Base-by-base conservation (phyloP, 805 yeast species). In the Torulaspora quercuum region DNA sequence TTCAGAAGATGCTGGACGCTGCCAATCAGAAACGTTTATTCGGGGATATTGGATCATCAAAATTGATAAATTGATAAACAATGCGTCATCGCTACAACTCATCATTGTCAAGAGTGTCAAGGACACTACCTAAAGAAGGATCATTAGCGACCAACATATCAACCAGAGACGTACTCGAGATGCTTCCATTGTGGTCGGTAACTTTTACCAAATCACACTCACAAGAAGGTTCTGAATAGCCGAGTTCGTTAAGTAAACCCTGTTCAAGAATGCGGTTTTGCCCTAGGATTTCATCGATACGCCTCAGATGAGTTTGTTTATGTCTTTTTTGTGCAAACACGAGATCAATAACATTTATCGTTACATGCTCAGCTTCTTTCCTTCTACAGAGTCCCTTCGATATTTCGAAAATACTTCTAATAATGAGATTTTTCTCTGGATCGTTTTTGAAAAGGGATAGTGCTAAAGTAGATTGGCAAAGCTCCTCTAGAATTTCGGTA, bases 401-500 rank as follows among this genome's bases (percentile, higher is more conserved):
- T 12, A 52, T 45, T 7, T 45, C 40, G 14, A 52, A 50, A 12
- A 49, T 36, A 26, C 41, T 41, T 27, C 37, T 37, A 4, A 54
- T 11, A 5, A 48, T 34, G 3, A 26, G 17, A 9, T 36, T 26
- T 21, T 51, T 51, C 5, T 30, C 26, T 2, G 35, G 30, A 21
- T 48, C 48, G 12, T 35, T 35, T 23, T 46, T 45, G 33, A 52
- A 43, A 2, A 50, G 20, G 4, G 49, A 17, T n/a, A 46, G 32
- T 8, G 48, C 45, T 8, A 41, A 21, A 3, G 58, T 50, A 7
- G 46, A 18, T 22, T 41, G 33, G 12, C 31, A 28, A 22, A 55
- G 28, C 17, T 47, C 49, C 1, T 43, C 39, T 7, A 55, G 21
- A 11, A 48, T 34, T 14, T 40, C 45, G 3, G 27, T 20, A 27